Percentiles rank a stretch among this genome's conserved stretches.
Evolutionary conservation across 148 eudicot genomes (phyloP).

Genomic region (Fagopyrum homotropicum): DNA sequence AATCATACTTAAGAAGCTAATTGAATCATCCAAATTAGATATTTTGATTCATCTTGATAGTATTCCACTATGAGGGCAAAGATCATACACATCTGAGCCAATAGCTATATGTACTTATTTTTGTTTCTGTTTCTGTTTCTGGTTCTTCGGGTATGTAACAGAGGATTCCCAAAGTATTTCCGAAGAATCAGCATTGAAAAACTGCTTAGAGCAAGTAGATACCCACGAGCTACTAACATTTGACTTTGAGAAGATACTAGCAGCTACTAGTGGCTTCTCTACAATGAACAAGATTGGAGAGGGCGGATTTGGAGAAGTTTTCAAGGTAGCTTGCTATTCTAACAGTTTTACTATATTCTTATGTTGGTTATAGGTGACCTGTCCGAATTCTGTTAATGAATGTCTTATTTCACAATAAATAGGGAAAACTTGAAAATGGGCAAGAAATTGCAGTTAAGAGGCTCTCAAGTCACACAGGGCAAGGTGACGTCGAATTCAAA

Average conservation of each 20-base stretch:
- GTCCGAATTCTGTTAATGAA: not conserved
- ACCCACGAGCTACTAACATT: not conserved
- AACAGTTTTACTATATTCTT: no score
- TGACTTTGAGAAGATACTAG: slow-evolving; percentile 8
- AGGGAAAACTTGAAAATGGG: slow-evolving; percentile 22
- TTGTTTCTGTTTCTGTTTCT: not conserved
- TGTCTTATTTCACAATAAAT: not conserved
- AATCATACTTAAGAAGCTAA: not conserved
- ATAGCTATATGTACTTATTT: not conserved
- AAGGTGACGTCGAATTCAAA: slow-evolving; percentile 21
- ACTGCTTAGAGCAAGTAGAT: slow-evolving; percentile 4
- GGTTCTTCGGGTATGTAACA: not conserved
- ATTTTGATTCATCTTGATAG: not conserved
- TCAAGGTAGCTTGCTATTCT: not conserved
- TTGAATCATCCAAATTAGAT: not conserved
- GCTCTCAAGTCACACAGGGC: slow-evolving; percentile 18
- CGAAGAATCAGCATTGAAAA: not conserved
- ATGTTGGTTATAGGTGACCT: no score
- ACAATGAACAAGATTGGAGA: slow-evolving; percentile 2
- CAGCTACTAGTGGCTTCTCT: slow-evolving; percentile 10
- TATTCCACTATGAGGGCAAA: not conserved
- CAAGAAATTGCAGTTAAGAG: slow-evolving; percentile 26
- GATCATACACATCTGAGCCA: no score
- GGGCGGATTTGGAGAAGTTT: slow-evolving; percentile 8
- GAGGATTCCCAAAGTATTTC: not conserved